Conservation (phyloP, 768 basidiomycete species). For the Hypholoma sublateritium region DNA sequence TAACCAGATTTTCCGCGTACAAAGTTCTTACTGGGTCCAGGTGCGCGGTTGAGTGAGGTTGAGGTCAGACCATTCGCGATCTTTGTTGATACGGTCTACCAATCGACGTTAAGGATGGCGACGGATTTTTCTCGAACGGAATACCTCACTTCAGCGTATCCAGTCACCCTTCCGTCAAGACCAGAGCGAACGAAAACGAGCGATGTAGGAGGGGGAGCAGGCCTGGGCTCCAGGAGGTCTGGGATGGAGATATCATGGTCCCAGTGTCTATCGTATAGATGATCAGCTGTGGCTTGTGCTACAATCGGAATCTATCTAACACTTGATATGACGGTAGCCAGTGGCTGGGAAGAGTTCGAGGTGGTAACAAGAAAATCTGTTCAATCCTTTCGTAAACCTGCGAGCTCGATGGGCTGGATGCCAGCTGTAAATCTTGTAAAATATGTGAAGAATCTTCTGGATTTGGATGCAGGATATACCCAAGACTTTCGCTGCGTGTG, state of each 20-base stretch:
- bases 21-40: slow-evolving; percentile 76
- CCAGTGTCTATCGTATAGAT: slow-evolving; percentile 60
- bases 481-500: slow-evolving; percentile 34
- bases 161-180: slow-evolving; percentile 75
- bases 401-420: slow-evolving; percentile 53
- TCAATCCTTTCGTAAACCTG: slow-evolving; percentile 72
- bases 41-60: slow-evolving; percentile 82
- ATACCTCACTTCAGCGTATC: slow-evolving; percentile 71
- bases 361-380: slow-evolving; percentile 70
- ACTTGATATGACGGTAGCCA: slow-evolving; percentile 84
- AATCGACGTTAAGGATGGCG: slow-evolving; percentile 1
- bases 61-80: slow-evolving; percentile 76
- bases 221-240: slow-evolving; percentile 60
- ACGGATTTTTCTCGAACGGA: background rate
- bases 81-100: slow-evolving; percentile 54
- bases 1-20: slow-evolving; percentile 93
- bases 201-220: slow-evolving; percentile 73
- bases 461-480: slow-evolving; percentile 46
- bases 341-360: slow-evolving; percentile 60
- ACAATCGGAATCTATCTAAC: slow-evolving; percentile 42
- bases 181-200: slow-evolving; percentile 76
- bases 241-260: slow-evolving; percentile 59
- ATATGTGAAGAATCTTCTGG: slow-evolving; percentile 38
- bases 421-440: slow-evolving; percentile 59
- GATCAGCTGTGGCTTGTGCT: slow-evolving; percentile 13